Conservation (phyloP, 2,329 filamentous ascomycete genomes). For the Penicillium sp. region DNA sequence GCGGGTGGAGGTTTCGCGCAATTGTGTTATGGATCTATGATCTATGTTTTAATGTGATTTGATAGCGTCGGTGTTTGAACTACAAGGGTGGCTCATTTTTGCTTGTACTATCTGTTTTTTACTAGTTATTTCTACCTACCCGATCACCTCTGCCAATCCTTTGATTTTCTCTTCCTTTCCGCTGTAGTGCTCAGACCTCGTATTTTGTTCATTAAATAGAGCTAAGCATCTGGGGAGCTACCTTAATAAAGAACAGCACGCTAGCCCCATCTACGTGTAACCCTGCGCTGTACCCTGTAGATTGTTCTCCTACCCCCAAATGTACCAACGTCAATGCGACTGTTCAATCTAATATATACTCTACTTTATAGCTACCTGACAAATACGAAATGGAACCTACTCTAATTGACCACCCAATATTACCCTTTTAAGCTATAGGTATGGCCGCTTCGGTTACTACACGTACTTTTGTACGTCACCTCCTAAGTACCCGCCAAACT, state of each 20-base stretch:
- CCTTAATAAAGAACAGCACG: neutral
- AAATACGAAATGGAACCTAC: neutral
- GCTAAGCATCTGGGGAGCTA: neutral
- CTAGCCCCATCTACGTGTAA: neutral
- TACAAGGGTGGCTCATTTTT: neutral
- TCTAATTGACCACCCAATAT: neutral
- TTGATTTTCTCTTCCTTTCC: neutral
- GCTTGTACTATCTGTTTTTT: neutral
- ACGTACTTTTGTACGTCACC: neutral
- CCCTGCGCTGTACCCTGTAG: neutral
- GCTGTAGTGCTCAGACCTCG: neutral
- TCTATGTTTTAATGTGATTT: neutral
- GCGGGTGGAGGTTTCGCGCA: neutral
- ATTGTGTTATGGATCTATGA: constrained; percentile 1
- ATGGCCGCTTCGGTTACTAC: neutral
- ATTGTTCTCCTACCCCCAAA: neutral
- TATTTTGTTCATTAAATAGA: neutral
- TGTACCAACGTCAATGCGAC: neutral
- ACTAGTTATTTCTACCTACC: neutral
- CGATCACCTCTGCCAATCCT: neutral
- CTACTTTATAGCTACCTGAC: neutral
- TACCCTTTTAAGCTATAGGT: neutral
- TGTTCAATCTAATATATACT: neutral
- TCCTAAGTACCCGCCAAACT: neutral
- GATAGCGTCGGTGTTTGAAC: constrained; percentile 9